Evolutionary conservation across 1,284 basidiomycete genomes (phyloP).

Genomic region (Pterula multifida): DNA sequence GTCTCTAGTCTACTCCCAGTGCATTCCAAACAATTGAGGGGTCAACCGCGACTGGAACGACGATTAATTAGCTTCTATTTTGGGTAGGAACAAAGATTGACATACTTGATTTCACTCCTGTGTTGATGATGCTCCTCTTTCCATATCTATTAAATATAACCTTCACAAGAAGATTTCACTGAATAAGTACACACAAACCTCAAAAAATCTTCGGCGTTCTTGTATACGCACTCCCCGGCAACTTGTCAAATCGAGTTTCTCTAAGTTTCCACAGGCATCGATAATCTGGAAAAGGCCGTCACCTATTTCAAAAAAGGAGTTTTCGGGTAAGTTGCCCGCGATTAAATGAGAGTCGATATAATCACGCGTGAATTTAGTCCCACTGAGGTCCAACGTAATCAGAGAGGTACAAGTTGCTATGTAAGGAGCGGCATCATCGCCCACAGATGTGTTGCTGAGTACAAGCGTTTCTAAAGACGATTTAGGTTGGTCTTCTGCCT

Average conservation of each 20-base stretch:
- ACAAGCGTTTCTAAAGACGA: conserved; percentile 34
- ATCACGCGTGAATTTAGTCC: conserved; percentile 49
- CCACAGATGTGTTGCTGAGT: conserved; percentile 51
- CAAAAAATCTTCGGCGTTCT: conserved; percentile 56
- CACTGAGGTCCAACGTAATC: conserved; percentile 35
- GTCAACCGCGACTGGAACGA: background rate
- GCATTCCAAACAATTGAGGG: conserved; percentile 20
- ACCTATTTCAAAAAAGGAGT: conserved; percentile 23
- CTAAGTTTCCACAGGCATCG: conserved; percentile 39
- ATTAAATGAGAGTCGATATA: conserved; percentile 1
- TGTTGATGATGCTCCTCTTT: conserved; percentile 23
- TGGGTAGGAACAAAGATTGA: too few species aligned
- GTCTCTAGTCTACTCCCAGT: conserved; percentile 32
- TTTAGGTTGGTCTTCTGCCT: conserved; percentile 13
- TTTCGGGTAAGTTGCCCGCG: background rate
- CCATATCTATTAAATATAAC: conserved; percentile 32
- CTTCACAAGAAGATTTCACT: too few species aligned
- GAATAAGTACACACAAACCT: conserved; percentile 24
- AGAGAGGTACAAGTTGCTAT: conserved; percentile 40
- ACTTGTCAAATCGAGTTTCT: conserved; percentile 48
- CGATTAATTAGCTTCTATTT: too few species aligned
- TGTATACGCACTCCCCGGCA: conserved; percentile 49
- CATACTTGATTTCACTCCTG: too few species aligned
- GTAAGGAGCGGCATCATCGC: conserved; percentile 40
- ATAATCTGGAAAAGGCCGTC: conserved; percentile 44